Evolutionary conservation across 73 alveolate species (phyloP), one percentile per base, ranked within the genome.

Genomic region (Paramecium biaurelia): DNA sequence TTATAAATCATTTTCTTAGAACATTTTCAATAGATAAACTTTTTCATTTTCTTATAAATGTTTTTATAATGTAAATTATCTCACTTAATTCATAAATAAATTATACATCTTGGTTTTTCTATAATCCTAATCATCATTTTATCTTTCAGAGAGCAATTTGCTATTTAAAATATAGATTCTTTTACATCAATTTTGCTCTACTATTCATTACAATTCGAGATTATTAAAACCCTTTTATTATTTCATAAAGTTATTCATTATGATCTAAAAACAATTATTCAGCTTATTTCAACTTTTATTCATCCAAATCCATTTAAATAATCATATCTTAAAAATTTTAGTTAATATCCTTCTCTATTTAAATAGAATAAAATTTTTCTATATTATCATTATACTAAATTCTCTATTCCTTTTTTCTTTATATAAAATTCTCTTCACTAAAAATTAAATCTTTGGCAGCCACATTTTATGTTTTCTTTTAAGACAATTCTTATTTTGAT

Each of bases 71-170:
- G 70, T 43, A 45, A 79, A 79, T 43, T 41, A 23, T 45, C 90
- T 79, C 32, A 79, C 90, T 43, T 41, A 45, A 79, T 45, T 79
- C 42, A 79, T 45, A 47, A 79, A 79, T 30, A 79, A 45, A 79
- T 79, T 79, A 34, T 30, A 79, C 41, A 42, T 21, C 56, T 79
- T 79, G n/a, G 30, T 47, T 34, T 79, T 79, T 79, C 90, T 79
- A 45, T 79, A 79, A 24, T 79, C 90, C 21, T 79, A 5, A 21
- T 56, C 5, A 26, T 23, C 90, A 74, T 34, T 21, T 43, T 21
- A 45, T 45, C 43, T 63, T 23, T 26, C 70, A 42, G 86, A 72
- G 9, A 72, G 86, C 7, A 72, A 38, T 72, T 72, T 72, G 8
- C 86, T 72, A 72, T 28, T 28, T 28, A 32, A 28, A 72, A 21